phyloP scores from a whole-genome alignment of 768 basidiomycete genomes.

The Kwoniella dejecticola region DNA sequence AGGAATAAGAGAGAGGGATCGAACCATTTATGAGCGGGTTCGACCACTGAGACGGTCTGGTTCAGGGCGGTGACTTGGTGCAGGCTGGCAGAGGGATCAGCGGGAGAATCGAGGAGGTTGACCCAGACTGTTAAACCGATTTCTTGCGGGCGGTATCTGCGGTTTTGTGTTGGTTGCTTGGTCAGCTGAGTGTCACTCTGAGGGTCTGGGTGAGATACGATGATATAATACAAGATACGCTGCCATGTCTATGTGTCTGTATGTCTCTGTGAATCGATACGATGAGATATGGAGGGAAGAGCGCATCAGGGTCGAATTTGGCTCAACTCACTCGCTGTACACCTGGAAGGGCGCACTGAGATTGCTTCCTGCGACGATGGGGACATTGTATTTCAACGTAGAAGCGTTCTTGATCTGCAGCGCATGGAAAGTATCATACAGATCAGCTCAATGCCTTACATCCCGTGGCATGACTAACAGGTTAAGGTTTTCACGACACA shows the following conservation, averaged over 20 bases:
- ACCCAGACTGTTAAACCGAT: slow-evolving; percentile 54
- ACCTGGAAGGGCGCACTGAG: slow-evolving; percentile 49
- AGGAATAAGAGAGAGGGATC: slow-evolving; percentile 55
- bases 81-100: slow-evolving; percentile 29
- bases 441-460: no score
- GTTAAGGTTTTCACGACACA: not conserved
- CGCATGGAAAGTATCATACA: no score
- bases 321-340: slow-evolving; percentile 48
- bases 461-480: no score
- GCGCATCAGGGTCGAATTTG: no score
- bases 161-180: no score
- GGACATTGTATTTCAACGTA: slow-evolving; percentile 48
- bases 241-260: no score
- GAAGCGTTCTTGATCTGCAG: slow-evolving; percentile 49
- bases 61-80: slow-evolving; percentile 54
- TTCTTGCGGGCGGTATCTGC: slow-evolving; percentile 52
- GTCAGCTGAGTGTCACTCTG: no score
- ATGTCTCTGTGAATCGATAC: no score
- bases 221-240: no score
- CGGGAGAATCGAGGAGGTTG: slow-evolving; percentile 45
- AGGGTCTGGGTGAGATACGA: no score
- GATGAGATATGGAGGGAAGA: no score
- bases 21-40: slow-evolving; percentile 53
- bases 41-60: slow-evolving; percentile 56
- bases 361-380: slow-evolving; percentile 52